Conservation (phyloP, 768 basidiomycete species). For the Suillus occidentalis region DNA sequence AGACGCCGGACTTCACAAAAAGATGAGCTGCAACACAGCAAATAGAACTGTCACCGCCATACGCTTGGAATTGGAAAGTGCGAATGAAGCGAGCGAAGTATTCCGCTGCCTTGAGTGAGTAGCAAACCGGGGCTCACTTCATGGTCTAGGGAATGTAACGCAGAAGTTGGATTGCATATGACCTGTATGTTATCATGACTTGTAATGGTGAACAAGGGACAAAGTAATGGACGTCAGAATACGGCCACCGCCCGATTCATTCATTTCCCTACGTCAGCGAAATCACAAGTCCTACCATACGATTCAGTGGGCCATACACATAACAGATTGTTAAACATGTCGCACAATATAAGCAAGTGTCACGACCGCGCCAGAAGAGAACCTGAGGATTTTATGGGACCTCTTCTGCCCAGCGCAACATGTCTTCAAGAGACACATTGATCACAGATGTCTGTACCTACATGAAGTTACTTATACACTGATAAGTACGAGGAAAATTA, state of each 20-base stretch:
- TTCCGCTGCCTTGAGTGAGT: not conserved
- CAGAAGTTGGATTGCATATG: not conserved
- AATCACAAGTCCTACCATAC: not conserved
- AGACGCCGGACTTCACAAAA: not conserved
- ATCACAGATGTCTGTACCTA: not conserved
- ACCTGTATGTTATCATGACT: not conserved
- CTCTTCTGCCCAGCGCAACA: slow-evolving; percentile 61
- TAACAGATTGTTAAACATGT: not conserved
- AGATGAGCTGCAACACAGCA: not conserved
- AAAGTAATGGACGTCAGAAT: not conserved
- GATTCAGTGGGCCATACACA: too few relatives aligned
- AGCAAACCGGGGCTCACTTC: not conserved
- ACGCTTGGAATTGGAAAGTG: not conserved
- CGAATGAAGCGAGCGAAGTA: not conserved
- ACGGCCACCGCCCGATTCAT: not conserved
- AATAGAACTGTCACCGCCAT: not conserved
- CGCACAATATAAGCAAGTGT: not conserved
- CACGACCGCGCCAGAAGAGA: not conserved
- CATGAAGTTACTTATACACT: not conserved
- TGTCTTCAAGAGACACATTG: slow-evolving; percentile 36
- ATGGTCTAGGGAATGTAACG: not conserved
- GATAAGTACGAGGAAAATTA: not conserved
- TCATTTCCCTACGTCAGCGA: not conserved
- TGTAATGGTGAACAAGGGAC: not conserved
- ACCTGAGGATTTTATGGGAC: slow-evolving; percentile 18